Conservation (phyloP, 1,284 basidiomycete genomes). For the Cryptococcus jaspeensis region DNA sequence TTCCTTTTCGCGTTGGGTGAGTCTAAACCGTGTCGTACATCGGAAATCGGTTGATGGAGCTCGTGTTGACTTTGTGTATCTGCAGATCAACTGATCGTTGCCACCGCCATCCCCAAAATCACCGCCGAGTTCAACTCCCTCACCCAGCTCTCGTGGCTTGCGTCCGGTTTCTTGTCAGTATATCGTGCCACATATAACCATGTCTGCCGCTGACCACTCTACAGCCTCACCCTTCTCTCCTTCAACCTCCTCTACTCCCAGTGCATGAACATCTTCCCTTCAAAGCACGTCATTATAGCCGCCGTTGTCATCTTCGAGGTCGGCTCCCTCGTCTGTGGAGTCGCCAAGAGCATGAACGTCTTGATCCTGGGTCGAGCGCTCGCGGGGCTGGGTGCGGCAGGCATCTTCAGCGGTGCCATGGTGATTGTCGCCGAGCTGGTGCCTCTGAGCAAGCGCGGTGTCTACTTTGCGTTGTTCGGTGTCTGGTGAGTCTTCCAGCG, state of each 20-base stretch:
- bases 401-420: slow-evolving; percentile 53
- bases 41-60: background rate
- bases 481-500: slow-evolving; percentile 28
- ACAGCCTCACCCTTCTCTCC: slow-evolving; percentile 47
- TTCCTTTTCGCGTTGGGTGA: slow-evolving; percentile 47
- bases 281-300: slow-evolving; percentile 51
- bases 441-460: slow-evolving; percentile 38
- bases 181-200: background rate
- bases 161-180: slow-evolving; percentile 43
- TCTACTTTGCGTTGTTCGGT: slow-evolving; percentile 40
- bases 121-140: slow-evolving; percentile 52
- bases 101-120: slow-evolving; percentile 50
- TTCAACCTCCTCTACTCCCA: slow-evolving; percentile 53
- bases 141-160: slow-evolving; percentile 51
- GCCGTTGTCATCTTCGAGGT: slow-evolving; percentile 56
- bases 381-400: slow-evolving; percentile 56
- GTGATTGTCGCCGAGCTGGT: slow-evolving; percentile 48
- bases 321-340: slow-evolving; percentile 58
- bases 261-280: slow-evolving; percentile 49
- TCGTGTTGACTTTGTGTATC: background rate
- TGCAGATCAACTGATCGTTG: slow-evolving; percentile 53
- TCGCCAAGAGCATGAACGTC: slow-evolving; percentile 54
- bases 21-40: slow-evolving; percentile 3
- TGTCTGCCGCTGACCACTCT: slow-evolving; percentile 7
- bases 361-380: slow-evolving; percentile 57